Base-by-base conservation (phyloP, 2,329 filamentous ascomycete genomes). In the Sordariomycetes sp. region DNA sequence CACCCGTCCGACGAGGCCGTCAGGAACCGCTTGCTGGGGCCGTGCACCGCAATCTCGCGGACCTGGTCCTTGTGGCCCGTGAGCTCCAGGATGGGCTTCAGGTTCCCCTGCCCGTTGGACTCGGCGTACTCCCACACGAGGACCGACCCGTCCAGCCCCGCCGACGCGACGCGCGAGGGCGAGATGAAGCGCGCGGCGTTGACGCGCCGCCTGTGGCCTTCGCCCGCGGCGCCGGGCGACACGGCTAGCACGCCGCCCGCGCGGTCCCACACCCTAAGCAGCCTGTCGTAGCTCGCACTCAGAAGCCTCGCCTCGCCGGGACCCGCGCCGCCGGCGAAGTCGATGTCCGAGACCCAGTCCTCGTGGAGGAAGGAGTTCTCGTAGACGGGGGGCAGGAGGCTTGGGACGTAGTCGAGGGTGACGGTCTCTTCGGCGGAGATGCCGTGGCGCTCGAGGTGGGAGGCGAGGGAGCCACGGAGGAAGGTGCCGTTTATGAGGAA, bases 401-500 rank as follows among this genome's bases (percentile, higher is more conserved):
- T 94, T 65, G 90, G 86, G 39, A 96, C 90, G 71, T 97, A 99
- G 75, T 97, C 91, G 58, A 99, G 80, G 39, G 86, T 87, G 56
- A 99, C 74, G 3, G 87, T 92, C 4, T 86, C 87, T 75, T 99
- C 94, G 50, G 90, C 82, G 22, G 90, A 96, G 60, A 97, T 85
- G 54, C 92, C 92, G 66, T 94, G 88, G 61, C 84, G 77, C 17
- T 85, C 85, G 60, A 99, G 82, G 72, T 95, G 96, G 66, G 96
- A 89, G 68, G 96, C 89, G 62, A 99, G 82, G 20, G 89, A 90
- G 28, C 90, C 88, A 61, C 89, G 86, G 55, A 99, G 81, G 71
- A 95, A 96, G 66, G 87, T 85, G 69, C 94, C 94, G 70, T 96
- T 94, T 72, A 95, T 86, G 64, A 99, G 81, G 74, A 99, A 97